Base-by-base conservation (phyloP, 805 yeast species). In the Wickerhamomyces bovis region DNA sequence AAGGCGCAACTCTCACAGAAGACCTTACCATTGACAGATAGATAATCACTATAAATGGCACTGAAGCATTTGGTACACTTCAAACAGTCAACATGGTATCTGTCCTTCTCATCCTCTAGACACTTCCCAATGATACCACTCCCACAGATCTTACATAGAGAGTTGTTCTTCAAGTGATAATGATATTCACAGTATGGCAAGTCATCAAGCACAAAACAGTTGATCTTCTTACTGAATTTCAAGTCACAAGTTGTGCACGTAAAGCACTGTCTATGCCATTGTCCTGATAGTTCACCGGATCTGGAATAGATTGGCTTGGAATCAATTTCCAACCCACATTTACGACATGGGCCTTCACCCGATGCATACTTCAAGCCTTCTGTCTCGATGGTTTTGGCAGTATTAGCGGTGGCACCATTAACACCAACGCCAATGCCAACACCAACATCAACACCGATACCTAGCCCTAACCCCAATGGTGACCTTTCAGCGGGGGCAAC, bases 241-340 rank as follows among this genome's bases (percentile, higher is more conserved):
- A 72, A 60, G 9, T 65, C 65, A 68, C 98, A 92, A 12, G 71
- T 65, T 18, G 72, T 66, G 69, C 99, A 94, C 13, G 70, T 69
- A 70, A 94, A 92, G 62, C 99, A 94, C 15, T 72, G 66, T 36
- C 95, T 74, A 62, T 94, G 99, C 98, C 98, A 94, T 62, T 89
- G 92, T 0, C 97, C 98, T 1, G 88, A 77, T 41, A 85, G 68
- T 58, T 83, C 89, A n/a, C 62, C 85, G 46, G 85, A 86, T 55
- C 82, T 85, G n/a, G 96, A 87, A 66, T 81, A 85, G 18, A 92
- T 85, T 0, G 94, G 73, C 58, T 83, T 87, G 1, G 80, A 72
- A 1, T 53, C 52, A 26, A 90, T 81, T n/a, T 65, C 70, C 40
- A 63, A 50, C 6, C 66, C 63, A 68, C 98, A 92, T 30, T 76